phyloP scores from a whole-genome alignment of 1,284 basidiomycete genomes.

The Leccinum subfulvum region DNA sequence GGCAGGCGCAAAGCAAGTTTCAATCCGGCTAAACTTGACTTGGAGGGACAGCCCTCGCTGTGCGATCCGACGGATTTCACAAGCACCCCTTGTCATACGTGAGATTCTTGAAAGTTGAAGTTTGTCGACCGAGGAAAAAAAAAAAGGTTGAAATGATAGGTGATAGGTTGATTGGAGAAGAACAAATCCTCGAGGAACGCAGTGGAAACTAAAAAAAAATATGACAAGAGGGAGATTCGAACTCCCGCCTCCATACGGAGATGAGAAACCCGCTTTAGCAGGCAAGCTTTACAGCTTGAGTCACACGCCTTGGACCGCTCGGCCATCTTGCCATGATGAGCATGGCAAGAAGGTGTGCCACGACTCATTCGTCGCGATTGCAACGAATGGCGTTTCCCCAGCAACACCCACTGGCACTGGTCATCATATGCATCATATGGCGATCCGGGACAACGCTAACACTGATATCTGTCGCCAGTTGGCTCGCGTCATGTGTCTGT shows the following conservation, averaged over 20 bases:
- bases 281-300: slow-evolving; percentile 28
- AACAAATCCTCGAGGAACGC: not conserved
- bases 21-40: not conserved
- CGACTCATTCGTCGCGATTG: not conserved
- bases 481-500: too few species aligned
- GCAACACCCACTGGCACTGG: not conserved
- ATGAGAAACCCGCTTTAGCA: slow-evolving; percentile 16
- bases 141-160: not conserved
- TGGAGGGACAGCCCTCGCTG: slow-evolving; percentile 39
- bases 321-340: slow-evolving; percentile 28
- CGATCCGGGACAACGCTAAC: not conserved
- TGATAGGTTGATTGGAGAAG: not conserved
- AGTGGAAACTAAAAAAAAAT: not conserved
- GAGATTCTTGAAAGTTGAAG: not conserved
- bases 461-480: not conserved
- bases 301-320: slow-evolving; percentile 34
- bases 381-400: not conserved
- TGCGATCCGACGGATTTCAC: slow-evolving; percentile 34
- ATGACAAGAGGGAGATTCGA: slow-evolving; percentile 35
- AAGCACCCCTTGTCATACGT: not conserved
- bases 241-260: slow-evolving; percentile 33
- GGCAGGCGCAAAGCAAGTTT: not conserved
- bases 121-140: not conserved
- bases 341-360: not conserved
- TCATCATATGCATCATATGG: not conserved